A percentile compares a stretch with the other conserved stretches of the same genome.
phyloP scores from a whole-genome alignment of 2,329 filamentous ascomycete genomes.

The Penicillium sp. region DNA sequence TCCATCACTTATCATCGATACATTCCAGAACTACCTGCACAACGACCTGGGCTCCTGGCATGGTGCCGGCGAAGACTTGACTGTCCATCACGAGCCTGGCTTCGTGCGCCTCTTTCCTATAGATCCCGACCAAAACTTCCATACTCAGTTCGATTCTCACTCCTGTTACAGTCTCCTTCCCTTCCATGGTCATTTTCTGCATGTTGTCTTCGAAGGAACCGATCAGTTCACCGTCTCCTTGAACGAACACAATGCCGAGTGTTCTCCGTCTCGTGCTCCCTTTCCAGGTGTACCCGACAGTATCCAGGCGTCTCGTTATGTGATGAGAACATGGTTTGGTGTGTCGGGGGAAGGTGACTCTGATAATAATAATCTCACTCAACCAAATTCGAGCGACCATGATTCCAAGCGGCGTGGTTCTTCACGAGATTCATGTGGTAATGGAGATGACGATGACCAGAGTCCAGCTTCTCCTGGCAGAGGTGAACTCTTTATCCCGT shows the following conservation, averaged over 20 bases:
- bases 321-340: constrained; percentile 14
- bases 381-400: background rate
- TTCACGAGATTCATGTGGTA: background rate
- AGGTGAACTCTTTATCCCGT: constrained; percentile 67
- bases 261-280: constrained; percentile 59
- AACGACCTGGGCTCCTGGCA: constrained; percentile 70
- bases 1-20: constrained; percentile 59
- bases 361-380: background rate
- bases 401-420: background rate
- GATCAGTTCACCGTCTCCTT: constrained; percentile 67
- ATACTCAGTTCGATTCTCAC: constrained; percentile 59
- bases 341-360: background rate
- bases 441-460: background rate
- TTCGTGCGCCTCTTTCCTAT: constrained; percentile 61
- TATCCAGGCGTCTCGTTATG: constrained; percentile 66
- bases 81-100: constrained; percentile 55
- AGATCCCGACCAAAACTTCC: constrained; percentile 65
- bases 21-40: constrained; percentile 56
- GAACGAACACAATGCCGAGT: constrained; percentile 68
- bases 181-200: constrained; percentile 64
- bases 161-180: constrained; percentile 61
- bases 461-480: constrained; percentile 34
- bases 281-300: constrained; percentile 72
- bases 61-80: constrained; percentile 65
- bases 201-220: constrained; percentile 66